Evolutionary conservation across 129 eudicot species (phyloP), one percentile per base, ranked within the genome.

Genomic region (Sambucus nigra): DNA sequence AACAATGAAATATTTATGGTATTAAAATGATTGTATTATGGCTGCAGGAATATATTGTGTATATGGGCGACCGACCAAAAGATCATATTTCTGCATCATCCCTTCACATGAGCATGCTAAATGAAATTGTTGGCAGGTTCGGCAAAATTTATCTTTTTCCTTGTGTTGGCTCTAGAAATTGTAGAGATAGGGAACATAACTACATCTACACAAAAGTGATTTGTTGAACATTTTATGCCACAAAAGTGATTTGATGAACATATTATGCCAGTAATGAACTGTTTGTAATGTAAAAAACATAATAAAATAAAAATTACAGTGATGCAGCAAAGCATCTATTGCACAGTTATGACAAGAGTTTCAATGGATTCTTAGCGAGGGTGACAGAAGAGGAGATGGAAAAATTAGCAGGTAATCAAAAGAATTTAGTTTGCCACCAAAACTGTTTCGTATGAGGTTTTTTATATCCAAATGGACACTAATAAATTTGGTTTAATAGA

Each of bases 281-380:
- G n/a, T n/a, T n/a, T n/a, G n/a, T n/a, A n/a, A n/a, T n/a, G n/a
- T n/a, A n/a, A n/a, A n/a, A n/a, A n/a, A n/a, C n/a, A n/a, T n/a
- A n/a, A n/a, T n/a, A n/a, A n/a, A n/a, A n/a, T n/a, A n/a, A n/a
- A n/a, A n/a, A n/a, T n/a, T 51, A 57, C 61, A 61, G 67, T 32
- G 24, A 42, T 25, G 83, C 78, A 19, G 25, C 76, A 32, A 68
- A 67, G 10, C 14, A 61, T 20, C 16, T 59, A 24, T 47, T 76
- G 20, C 22, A 65, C 59, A 76, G 74, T 54, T 76, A 76, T 64
- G 51, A 56, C 41, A 70, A 51, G 65, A 64, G 77, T 41, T 76
- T 76, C 74, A 76, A 67, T 39, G 83, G 83, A 9, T 76, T 76
- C 53, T 74, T 68, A 1, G 83, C 70, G 17, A 66, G 22, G 54